phyloP scores from a whole-genome alignment of 2,329 filamentous ascomycete genomes.

The Colletotrichum karsti region DNA sequence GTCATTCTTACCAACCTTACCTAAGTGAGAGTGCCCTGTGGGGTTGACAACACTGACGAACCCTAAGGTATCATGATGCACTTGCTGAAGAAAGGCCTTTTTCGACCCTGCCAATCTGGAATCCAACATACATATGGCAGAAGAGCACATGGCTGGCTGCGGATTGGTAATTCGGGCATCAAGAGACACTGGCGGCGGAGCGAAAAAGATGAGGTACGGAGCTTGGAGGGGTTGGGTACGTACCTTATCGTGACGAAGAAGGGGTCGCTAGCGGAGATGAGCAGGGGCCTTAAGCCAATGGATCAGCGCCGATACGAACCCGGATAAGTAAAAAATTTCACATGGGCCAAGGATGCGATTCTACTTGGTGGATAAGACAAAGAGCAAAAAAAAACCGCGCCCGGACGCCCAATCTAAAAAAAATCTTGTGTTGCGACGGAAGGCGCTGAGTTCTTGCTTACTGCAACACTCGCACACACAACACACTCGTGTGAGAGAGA shows the following conservation, averaged over 20 bases:
- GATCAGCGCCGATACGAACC: conserved; percentile 9
- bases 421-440: conserved; percentile 18
- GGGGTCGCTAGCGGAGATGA: background rate
- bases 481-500: conserved; percentile 14
- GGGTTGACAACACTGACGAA: background rate
- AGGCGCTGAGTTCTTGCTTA: background rate
- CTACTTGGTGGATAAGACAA: conserved; percentile 27
- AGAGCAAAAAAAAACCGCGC: conserved; percentile 18
- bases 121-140: no score
- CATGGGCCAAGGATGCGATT: conserved; percentile 31
- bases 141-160: no score
- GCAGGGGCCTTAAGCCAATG: background rate
- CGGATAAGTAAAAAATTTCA: conserved; percentile 30
- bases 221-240: conserved; percentile 14
- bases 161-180: conserved; percentile 27
- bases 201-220: conserved; percentile 24
- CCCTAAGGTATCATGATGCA: background rate
- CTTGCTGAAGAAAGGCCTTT: no score
- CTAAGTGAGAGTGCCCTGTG: no score
- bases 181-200: conserved; percentile 13
- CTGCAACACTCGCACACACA: conserved; percentile 6
- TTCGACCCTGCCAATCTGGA: no score
- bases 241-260: conserved; percentile 11
- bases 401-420: conserved; percentile 26
- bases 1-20: no score